Evolutionary conservation across 2,329 filamentous ascomycete species (phyloP).

Genomic region (Hypoxylon sp.): DNA sequence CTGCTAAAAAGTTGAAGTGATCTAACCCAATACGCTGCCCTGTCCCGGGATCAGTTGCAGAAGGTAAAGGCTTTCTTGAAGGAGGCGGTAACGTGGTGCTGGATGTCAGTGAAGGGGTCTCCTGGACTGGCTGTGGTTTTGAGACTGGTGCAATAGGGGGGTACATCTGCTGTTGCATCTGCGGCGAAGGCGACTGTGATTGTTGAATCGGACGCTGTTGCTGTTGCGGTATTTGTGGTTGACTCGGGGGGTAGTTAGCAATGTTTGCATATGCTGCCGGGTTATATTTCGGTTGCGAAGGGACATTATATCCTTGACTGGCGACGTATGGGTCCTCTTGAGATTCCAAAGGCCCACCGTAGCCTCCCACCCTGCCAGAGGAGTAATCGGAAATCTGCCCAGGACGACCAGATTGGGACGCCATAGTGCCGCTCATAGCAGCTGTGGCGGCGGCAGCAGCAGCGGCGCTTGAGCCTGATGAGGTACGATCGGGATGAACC

Average conservation of each 20-base stretch:
- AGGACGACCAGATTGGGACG: conserved; percentile 53
- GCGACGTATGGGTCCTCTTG: conserved; percentile 53
- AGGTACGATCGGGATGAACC: conserved; percentile 67
- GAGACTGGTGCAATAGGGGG: conserved; percentile 51
- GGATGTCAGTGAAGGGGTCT: conserved; percentile 56
- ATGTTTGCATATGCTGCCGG: conserved; percentile 81
- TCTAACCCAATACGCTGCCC: conserved; percentile 92
- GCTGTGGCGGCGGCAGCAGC: conserved; percentile 71
- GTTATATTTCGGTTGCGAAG: conserved; percentile 77
- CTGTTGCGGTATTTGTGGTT: conserved; percentile 60
- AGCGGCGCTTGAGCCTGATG: conserved; percentile 67
- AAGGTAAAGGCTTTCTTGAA: conserved; percentile 74
- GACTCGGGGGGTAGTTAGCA: conserved; percentile 63
- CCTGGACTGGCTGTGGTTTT: conserved; percentile 61
- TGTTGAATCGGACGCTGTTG: conserved; percentile 58
- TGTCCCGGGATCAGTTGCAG: conserved; percentile 79
- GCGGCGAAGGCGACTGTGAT: conserved; percentile 50
- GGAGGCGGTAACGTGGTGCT: conserved; percentile 56
- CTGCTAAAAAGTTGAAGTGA: conserved; percentile 99
- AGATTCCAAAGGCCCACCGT: conserved; percentile 50
- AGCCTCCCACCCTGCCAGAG: conserved; percentile 55
- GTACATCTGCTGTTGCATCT: conserved; percentile 55
- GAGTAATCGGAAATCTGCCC: conserved; percentile 53
- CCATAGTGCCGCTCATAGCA: conserved; percentile 68
- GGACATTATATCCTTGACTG: conserved; percentile 50